These are phyloP conservation scores for Xylaria venustula DNA, from an alignment of 495 filamentous ascomycete genomes.

Conservation along the genomic window DNA sequence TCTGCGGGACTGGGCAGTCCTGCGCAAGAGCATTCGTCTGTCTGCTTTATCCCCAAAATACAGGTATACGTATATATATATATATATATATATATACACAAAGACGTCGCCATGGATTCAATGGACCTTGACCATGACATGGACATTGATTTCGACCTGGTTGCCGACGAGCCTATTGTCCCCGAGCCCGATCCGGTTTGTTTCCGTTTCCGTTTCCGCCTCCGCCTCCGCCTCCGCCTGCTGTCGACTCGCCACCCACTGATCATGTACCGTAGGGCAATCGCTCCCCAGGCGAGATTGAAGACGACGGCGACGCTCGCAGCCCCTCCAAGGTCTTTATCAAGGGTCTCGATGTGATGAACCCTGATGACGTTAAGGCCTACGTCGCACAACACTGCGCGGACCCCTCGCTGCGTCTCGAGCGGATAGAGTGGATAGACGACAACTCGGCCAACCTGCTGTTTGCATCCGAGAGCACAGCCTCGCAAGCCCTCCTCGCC, in stretches of 20 bases:
- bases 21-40: too few species aligned
- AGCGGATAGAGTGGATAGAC: conserved; percentile 88
- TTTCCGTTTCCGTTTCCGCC: too few species aligned
- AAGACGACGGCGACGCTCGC: conserved; percentile 24
- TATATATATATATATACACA: neutral
- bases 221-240: neutral
- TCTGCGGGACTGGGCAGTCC: too few species aligned
- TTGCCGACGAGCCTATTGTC: conserved; percentile 38
- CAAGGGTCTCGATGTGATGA: conserved; percentile 77
- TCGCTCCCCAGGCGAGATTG: conserved; percentile 30
- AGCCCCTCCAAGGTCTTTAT: conserved; percentile 73
- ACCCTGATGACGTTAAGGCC: conserved; percentile 69
- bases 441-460: conserved; percentile 86
- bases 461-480: conserved; percentile 66
- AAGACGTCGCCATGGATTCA: conserved; percentile 24
- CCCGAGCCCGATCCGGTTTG: conserved; percentile 43
- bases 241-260: neutral
- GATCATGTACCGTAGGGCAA: conserved; percentile 33
- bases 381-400: conserved; percentile 67
- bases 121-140: conserved; percentile 82
- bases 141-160: conserved; percentile 60
- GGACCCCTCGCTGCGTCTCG: conserved; percentile 48
- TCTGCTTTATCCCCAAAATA: too few species aligned
- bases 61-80: neutral
- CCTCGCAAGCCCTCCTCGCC: conserved; percentile 66